Percentiles rank a stretch among this genome's conserved stretches.
phyloP scores from a whole-genome alignment of 371 early-diverging fungal genomes.

The Umbelopsis sp. region DNA sequence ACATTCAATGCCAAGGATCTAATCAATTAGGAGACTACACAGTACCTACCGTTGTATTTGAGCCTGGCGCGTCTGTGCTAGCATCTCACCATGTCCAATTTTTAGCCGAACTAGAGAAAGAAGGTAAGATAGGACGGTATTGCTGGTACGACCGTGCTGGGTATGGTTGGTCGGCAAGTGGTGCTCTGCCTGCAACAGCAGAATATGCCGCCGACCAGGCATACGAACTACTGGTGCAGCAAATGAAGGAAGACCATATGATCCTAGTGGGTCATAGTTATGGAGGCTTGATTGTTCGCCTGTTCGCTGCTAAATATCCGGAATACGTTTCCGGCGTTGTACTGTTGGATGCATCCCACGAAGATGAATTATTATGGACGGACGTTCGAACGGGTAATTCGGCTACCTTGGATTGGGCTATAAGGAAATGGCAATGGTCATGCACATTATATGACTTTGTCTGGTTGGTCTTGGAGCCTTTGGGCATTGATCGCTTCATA shows the following conservation, averaged over 20 bases:
- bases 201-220: slow-evolving; percentile 2
- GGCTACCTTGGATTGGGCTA: background rate
- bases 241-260: slow-evolving; percentile 3
- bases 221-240: slow-evolving; percentile 8
- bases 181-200: slow-evolving; percentile 16
- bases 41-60: slow-evolving; percentile 8
- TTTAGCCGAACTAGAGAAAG: background rate
- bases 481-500: slow-evolving; percentile 8
- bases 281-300: slow-evolving; percentile 20
- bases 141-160: slow-evolving; percentile 21
- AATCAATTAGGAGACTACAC: slow-evolving; percentile 1
- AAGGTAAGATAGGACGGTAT: slow-evolving; percentile 19
- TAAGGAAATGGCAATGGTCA: slow-evolving; percentile 16
- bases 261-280: slow-evolving; percentile 9
- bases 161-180: slow-evolving; percentile 18
- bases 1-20: slow-evolving; percentile 11
- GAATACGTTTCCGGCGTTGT: slow-evolving; percentile 10
- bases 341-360: slow-evolving; percentile 14
- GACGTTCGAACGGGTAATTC: background rate
- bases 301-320: slow-evolving; percentile 17
- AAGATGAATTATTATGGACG: slow-evolving; percentile 3
- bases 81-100: slow-evolving; percentile 4
- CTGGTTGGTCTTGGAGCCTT: background rate
- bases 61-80: slow-evolving; percentile 17
- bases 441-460: slow-evolving; percentile 6